Conservation (phyloP, 2,329 filamentous ascomycete genomes). For the Aurifilum marmelostoma region DNA sequence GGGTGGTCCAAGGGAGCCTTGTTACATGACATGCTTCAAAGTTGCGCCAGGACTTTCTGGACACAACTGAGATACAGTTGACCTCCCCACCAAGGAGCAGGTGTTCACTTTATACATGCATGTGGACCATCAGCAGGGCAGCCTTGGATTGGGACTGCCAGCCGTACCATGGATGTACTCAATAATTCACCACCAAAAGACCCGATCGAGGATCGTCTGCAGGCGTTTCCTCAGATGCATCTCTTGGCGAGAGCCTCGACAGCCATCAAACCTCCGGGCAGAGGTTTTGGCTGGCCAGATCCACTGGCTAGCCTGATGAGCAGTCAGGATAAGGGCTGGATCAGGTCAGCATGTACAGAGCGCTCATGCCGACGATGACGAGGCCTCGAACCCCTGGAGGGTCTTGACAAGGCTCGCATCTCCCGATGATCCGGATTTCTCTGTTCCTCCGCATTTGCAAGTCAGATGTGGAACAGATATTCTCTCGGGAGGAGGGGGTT, state of each 20-base stretch:
- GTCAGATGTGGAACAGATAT: not conserved
- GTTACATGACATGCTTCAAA: slow-evolving; percentile 45
- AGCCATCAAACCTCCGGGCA: not conserved
- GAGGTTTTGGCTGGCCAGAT: not conserved
- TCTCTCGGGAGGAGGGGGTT: slow-evolving; percentile 3
- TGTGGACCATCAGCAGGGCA: not conserved
- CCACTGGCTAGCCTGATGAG: not conserved
- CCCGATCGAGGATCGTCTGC: not conserved
- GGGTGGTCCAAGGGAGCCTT: slow-evolving; percentile 29
- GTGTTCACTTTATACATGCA: not conserved
- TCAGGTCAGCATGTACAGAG: not conserved
- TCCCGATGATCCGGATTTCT: not conserved
- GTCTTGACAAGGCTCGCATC: not conserved
- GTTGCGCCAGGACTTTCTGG: slow-evolving; percentile 37
- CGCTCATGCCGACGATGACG: not conserved
- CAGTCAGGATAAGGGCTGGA: not conserved
- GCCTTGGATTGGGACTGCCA: too few species aligned
- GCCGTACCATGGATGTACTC: not conserved
- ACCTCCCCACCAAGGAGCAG: not conserved
- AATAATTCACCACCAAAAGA: too few species aligned
- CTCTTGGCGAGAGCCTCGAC: slow-evolving; percentile 5
- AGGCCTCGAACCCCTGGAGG: not conserved
- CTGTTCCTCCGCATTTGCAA: not conserved
- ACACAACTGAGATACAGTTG: not conserved
- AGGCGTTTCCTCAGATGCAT: not conserved